Evolutionary conservation across 345 rosid species (phyloP).

Genomic region (Raphanus sativus): DNA sequence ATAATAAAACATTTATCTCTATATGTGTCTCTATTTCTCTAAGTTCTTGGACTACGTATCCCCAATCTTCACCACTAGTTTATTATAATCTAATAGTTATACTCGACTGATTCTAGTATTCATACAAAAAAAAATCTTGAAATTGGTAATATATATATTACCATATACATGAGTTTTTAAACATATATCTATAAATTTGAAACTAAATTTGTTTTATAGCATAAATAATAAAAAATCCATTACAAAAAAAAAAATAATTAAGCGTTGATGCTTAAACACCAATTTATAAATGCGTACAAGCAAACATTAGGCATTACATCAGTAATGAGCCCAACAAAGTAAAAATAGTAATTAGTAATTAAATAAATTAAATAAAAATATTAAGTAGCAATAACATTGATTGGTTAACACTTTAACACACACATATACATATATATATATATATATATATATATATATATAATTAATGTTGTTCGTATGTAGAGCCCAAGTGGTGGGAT

Average conservation of each 20-base stretch:
- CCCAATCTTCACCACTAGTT: neutral
- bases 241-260: neutral
- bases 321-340: neutral
- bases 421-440: neutral
- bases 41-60: conserved; percentile 8
- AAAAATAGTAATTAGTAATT: neutral
- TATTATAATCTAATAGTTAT: neutral
- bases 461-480: conserved; percentile 5
- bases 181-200: neutral
- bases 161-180: neutral
- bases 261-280: conserved; percentile 20
- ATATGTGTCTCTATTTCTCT: neutral
- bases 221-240: neutral
- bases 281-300: conserved; percentile 29
- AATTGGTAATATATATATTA: neutral
- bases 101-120: neutral
- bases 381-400: neutral
- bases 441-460: neutral
- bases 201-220: neutral
- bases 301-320: conserved; percentile 15
- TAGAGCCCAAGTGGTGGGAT: conserved; percentile 37
- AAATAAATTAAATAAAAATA: neutral
- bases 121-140: neutral
- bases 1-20: neutral
- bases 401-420: neutral